Conservation (phyloP, 2,329 filamentous ascomycete species). For the Sclerotinia sclerotiorum region DNA sequence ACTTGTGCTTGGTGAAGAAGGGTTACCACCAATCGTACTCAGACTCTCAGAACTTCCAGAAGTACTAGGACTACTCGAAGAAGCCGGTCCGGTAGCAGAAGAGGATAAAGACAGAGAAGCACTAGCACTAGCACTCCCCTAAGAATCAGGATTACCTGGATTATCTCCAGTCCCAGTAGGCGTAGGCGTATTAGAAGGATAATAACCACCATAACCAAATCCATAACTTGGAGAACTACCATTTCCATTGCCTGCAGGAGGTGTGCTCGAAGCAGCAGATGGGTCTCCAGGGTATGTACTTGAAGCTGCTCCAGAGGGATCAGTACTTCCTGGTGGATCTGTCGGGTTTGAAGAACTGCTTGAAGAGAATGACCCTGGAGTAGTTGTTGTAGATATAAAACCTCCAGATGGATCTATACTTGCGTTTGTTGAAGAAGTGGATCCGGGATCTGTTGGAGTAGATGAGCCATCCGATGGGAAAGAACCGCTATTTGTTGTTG, state of each 20-base stretch:
- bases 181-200: not conserved
- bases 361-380: not conserved
- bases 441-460: not conserved
- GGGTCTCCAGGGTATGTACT: not conserved
- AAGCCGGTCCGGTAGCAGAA: not conserved
- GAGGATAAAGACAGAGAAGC: not conserved
- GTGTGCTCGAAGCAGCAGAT: not conserved
- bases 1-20: not conserved
- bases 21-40: not conserved
- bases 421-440: not conserved
- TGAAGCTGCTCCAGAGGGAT: not conserved
- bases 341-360: not conserved
- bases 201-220: conserved; percentile 2
- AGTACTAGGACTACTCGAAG: not conserved
- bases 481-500: not conserved
- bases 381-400: not conserved
- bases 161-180: not conserved
- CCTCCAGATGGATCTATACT: not conserved
- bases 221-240: not conserved
- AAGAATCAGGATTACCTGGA: not conserved
- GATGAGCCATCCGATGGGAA: not conserved
- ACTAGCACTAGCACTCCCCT: not conserved
- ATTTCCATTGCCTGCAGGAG: not conserved
- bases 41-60: not conserved
- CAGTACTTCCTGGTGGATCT: not conserved